Evolutionary conservation across 1,284 basidiomycete species (phyloP).

Genomic region (Tilletia setariae): DNA sequence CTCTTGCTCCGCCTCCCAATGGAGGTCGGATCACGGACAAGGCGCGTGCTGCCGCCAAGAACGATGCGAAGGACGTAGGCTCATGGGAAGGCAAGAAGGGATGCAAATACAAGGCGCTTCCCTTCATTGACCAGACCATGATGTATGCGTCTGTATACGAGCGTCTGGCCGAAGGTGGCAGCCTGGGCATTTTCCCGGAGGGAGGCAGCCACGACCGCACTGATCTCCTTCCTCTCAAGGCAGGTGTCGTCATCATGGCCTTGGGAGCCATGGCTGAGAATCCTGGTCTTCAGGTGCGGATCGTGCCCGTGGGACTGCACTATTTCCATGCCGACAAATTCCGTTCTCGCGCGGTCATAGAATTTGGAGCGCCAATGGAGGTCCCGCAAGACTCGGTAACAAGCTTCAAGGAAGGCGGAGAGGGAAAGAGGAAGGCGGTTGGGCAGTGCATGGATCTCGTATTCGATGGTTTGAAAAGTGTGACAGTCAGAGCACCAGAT

Average conservation of each 20-base stretch:
- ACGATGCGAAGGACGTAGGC: conserved; percentile 25
- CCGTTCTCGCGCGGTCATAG: conserved; percentile 68
- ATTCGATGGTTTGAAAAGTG: conserved; percentile 93
- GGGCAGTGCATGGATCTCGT: conserved; percentile 84
- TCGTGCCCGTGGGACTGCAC: conserved; percentile 53
- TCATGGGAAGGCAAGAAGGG: conserved; percentile 25
- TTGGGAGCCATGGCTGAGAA: conserved; percentile 55
- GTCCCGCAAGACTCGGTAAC: conserved; percentile 80
- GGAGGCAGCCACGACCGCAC: conserved; percentile 54
- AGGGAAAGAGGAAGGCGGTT: conserved; percentile 84
- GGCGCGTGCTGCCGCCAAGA: conserved; percentile 9
- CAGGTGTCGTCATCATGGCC: conserved; percentile 54
- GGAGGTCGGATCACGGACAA: not conserved
- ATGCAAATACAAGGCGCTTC: conserved; percentile 46
- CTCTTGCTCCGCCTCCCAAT: conserved; percentile 16
- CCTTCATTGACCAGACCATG: conserved; percentile 76
- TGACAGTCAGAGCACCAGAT: conserved; percentile 92
- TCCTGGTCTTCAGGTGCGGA: conserved; percentile 46
- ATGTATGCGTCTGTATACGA: conserved; percentile 95
- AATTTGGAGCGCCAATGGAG: conserved; percentile 88
- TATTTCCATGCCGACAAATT: conserved; percentile 56
- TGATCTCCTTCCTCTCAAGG: conserved; percentile 52
- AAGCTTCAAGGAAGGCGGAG: conserved; percentile 85
- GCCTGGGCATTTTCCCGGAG: conserved; percentile 59
- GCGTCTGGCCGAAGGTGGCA: conserved; percentile 77